A percentile compares a stretch with the other conserved stretches of the same genome.
phyloP scores from a whole-genome alignment of 2,329 filamentous ascomycete genomes.

The Neonectria coccinea region DNA sequence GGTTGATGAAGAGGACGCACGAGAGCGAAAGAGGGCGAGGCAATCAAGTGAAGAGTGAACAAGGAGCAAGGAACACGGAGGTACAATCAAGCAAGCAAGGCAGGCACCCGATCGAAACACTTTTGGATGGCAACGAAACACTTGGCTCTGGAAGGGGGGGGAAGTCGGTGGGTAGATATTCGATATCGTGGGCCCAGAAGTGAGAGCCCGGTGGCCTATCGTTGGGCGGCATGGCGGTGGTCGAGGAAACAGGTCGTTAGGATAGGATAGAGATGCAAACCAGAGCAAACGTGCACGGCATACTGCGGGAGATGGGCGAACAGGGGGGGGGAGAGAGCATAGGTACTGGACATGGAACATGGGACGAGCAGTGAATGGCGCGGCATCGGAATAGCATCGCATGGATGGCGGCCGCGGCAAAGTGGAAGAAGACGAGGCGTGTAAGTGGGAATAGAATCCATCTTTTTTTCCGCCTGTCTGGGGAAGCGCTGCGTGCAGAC shows the following conservation, averaged over 20 bases:
- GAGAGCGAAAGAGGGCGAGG: slow-evolving; percentile 20
- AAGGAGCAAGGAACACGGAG: slow-evolving; percentile 25
- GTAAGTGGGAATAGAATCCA: not conserved
- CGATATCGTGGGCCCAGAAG: slow-evolving; percentile 33
- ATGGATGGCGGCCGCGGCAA: not conserved
- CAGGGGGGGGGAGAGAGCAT: slow-evolving; percentile 10
- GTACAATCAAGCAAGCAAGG: slow-evolving; percentile 34
- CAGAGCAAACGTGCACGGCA: slow-evolving; percentile 7
- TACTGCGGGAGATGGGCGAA: slow-evolving; percentile 25
- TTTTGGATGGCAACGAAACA: slow-evolving; percentile 37
- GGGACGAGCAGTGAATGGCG: slow-evolving; percentile 6
- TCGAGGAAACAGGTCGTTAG: slow-evolving; percentile 42
- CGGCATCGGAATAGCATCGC: slow-evolving; percentile 20
- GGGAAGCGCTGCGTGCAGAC: slow-evolving; percentile 23
- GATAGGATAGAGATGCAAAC: slow-evolving; percentile 3
- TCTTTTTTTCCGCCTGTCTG: not conserved
- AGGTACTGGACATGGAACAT: slow-evolving; percentile 6
- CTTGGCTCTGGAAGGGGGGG: slow-evolving; percentile 23
- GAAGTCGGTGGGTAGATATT: slow-evolving; percentile 36
- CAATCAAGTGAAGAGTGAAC: slow-evolving; percentile 36
- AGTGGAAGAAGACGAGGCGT: not conserved
- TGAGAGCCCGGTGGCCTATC: slow-evolving; percentile 36
- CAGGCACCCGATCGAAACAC: slow-evolving; percentile 42
- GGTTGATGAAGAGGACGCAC: slow-evolving; percentile 38
- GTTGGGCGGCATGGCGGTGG: slow-evolving; percentile 34